Conservation (phyloP, 2,329 filamentous ascomycete genomes). For the Paecilomyces formosus region DNA sequence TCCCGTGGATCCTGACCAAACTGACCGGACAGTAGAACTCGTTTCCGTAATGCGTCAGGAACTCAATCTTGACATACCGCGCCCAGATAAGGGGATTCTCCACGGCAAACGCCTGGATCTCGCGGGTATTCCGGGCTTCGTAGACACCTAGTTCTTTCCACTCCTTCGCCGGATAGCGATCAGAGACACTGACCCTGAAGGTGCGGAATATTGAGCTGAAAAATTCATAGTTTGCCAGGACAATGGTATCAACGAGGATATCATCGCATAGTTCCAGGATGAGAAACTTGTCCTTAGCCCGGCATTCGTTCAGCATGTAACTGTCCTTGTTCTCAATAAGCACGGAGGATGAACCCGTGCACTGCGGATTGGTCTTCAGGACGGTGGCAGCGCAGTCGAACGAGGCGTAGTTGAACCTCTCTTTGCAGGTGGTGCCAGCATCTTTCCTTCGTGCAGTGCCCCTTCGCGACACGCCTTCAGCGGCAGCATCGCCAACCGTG, state of each 20-base stretch:
- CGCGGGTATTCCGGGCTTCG: slow-evolving; percentile 83
- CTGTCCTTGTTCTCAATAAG: slow-evolving; percentile 96
- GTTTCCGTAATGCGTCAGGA: slow-evolving; percentile 87
- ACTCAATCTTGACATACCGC: slow-evolving; percentile 84
- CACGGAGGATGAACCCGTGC: slow-evolving; percentile 81
- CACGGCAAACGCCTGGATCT: slow-evolving; percentile 91
- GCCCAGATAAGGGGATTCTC: slow-evolving; percentile 94
- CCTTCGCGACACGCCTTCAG: slow-evolving; percentile 42
- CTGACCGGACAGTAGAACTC: slow-evolving; percentile 96
- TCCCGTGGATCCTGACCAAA: slow-evolving; percentile 83
- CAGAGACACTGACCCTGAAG: slow-evolving; percentile 86
- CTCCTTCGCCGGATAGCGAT: slow-evolving; percentile 90
- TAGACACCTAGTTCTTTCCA: slow-evolving; percentile 87
- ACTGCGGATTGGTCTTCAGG: slow-evolving; percentile 77
- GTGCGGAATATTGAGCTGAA: slow-evolving; percentile 94
- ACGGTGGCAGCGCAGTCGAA: slow-evolving; percentile 95
- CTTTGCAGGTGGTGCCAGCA: slow-evolving; percentile 94
- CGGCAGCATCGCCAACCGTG: slow-evolving; percentile 19
- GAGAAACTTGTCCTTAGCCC: slow-evolving; percentile 79
- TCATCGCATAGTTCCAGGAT: slow-evolving; percentile 89
- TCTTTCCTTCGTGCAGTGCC: slow-evolving; percentile 70
- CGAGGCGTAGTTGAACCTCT: slow-evolving; percentile 93
- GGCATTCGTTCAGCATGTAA: slow-evolving; percentile 94
- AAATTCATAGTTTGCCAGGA: slow-evolving; percentile 98
- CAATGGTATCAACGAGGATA: slow-evolving; percentile 83